These are phyloP conservation scores for Exophiala phaeomuriformis DNA, from an alignment of 2,329 filamentous ascomycete genomes.

Conservation along the genomic window DNA sequence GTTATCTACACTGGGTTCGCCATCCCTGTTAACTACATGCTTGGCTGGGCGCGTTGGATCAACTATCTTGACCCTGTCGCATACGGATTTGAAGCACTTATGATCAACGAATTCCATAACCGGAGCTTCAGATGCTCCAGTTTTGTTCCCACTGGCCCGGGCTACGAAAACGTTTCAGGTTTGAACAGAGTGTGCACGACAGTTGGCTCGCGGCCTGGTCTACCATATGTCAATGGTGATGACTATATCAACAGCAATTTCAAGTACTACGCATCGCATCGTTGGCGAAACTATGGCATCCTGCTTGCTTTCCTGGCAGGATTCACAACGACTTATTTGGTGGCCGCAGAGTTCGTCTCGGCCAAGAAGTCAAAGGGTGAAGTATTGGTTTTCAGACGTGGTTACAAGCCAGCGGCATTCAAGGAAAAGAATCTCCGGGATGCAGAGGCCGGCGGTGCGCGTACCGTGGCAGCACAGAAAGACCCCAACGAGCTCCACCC, in stretches of 20 bases:
- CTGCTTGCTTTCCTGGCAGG: constrained; percentile 55
- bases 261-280: constrained; percentile 50
- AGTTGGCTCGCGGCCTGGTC: constrained; percentile 52
- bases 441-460: constrained; percentile 27
- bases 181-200: constrained; percentile 24
- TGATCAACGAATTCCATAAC: constrained; percentile 53
- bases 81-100: constrained; percentile 58
- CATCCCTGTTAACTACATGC: constrained; percentile 52
- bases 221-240: constrained; percentile 50
- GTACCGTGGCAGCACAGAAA: constrained; percentile 30
- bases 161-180: constrained; percentile 42
- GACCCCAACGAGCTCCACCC: constrained; percentile 4
- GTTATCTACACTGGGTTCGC: constrained; percentile 64
- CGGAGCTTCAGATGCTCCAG: constrained; percentile 51
- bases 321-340: constrained; percentile 42
- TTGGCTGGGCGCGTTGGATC: constrained; percentile 62
- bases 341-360: constrained; percentile 30
- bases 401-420: constrained; percentile 21
- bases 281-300: constrained; percentile 65
- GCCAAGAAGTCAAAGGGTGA: constrained; percentile 35
- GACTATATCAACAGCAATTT: constrained; percentile 51
- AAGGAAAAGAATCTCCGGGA: constrained; percentile 21
- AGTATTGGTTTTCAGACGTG: constrained; percentile 30
- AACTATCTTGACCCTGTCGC: constrained; percentile 59
- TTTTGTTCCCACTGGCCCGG: constrained; percentile 51